phyloP scores from a whole-genome alignment of 805 yeast genomes.

The Candida glaebosa region DNA sequence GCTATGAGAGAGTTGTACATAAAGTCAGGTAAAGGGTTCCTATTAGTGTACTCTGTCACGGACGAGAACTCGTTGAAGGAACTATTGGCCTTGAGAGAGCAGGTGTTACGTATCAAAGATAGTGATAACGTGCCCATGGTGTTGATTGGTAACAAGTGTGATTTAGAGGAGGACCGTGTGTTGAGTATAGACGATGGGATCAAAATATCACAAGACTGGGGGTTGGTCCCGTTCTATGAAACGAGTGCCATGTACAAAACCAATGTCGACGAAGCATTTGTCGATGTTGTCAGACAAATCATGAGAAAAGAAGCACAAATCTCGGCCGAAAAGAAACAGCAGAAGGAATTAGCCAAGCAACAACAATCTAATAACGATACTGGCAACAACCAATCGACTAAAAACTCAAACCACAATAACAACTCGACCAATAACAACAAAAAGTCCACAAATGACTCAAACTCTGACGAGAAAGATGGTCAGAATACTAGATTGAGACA shows the following conservation, averaged over 20 bases:
- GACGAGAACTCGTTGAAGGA: slow-evolving; percentile 70
- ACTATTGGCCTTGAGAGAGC: slow-evolving; percentile 74
- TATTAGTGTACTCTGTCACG: slow-evolving; percentile 56
- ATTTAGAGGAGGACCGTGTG: slow-evolving; percentile 70
- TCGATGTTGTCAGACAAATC: slow-evolving; percentile 85
- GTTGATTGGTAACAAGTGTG: slow-evolving; percentile 88
- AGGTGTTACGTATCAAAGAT: slow-evolving; percentile 80
- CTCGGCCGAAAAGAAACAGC: slow-evolving; percentile 43
- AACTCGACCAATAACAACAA: slow-evolving; percentile 4
- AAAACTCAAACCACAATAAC: slow-evolving; percentile 3
- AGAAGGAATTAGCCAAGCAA: slow-evolving; percentile 39
- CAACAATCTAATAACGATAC: slow-evolving; percentile 13
- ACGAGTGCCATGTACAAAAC: slow-evolving; percentile 89
- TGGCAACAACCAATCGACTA: slow-evolving; percentile 5
- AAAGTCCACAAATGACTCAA: slow-evolving; percentile 8
- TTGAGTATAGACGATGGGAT: slow-evolving; percentile 80
- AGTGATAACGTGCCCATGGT: slow-evolving; percentile 80
- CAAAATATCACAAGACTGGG: slow-evolving; percentile 81
- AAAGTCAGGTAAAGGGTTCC: slow-evolving; percentile 78
- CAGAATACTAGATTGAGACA: slow-evolving; percentile 18
- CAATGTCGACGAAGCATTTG: slow-evolving; percentile 87
- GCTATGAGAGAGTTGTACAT: slow-evolving; percentile 91
- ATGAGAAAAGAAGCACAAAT: slow-evolving; percentile 65
- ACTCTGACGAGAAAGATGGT: slow-evolving; percentile 3
- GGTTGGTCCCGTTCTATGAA: slow-evolving; percentile 86